phyloP scores from a whole-genome alignment of 495 filamentous ascomycete species.

The Lepraria neglecta region DNA sequence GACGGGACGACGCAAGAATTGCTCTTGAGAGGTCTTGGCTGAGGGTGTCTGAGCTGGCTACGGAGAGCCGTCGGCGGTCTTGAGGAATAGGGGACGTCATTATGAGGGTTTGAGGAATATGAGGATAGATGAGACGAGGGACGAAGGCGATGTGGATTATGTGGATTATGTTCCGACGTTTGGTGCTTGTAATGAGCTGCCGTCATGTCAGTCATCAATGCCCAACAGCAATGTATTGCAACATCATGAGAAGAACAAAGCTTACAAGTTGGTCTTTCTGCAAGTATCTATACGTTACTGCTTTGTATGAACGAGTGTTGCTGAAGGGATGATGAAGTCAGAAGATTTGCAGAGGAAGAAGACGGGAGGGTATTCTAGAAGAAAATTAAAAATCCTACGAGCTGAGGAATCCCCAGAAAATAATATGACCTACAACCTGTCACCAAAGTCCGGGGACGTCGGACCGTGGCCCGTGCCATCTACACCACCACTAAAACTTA shows the following conservation, averaged over 20 bases:
- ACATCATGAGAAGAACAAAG: neutral
- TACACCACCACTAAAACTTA: conserved; percentile 1
- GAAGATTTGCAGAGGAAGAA: too few relatives aligned
- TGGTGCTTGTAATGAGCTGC: neutral
- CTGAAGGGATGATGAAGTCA: neutral
- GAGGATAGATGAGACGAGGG: neutral
- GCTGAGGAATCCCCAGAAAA: neutral
- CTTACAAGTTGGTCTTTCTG: neutral
- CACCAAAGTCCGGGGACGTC: conserved; percentile 1
- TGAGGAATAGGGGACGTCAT: conserved; percentile 1
- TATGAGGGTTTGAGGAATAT: neutral
- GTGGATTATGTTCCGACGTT: neutral
- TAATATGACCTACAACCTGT: conserved; percentile 1
- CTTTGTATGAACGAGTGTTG: neutral
- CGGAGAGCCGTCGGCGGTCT: conserved; percentile 6
- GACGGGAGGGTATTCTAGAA: neutral
- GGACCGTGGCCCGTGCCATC: conserved; percentile 11
- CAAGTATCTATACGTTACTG: neutral
- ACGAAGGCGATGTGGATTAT: neutral
- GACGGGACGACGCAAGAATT: conserved; percentile 1
- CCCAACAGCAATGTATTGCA: neutral
- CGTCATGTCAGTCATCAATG: neutral
- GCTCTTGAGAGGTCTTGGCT: conserved; percentile 9
- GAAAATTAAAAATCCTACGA: neutral
- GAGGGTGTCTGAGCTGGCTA: conserved; percentile 9